Conservation (phyloP, 192 early-diverging fungal species). For the Backusella psychrophila region DNA sequence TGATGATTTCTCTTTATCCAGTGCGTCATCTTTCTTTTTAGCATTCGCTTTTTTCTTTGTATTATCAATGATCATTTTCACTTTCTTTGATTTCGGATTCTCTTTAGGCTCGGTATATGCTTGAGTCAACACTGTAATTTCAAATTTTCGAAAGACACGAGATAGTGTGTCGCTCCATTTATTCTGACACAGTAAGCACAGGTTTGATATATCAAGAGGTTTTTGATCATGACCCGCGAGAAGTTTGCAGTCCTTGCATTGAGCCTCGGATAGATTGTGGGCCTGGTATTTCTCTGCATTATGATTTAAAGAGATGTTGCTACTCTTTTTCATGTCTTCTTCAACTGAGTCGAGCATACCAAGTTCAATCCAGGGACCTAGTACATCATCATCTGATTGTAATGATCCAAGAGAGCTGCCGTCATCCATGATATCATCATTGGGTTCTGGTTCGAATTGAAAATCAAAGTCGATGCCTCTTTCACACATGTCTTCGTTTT, state of each 20-base stretch:
- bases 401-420: constrained; percentile 8
- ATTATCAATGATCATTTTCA: neutral
- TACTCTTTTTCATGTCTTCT: neutral
- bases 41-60: neutral
- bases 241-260: neutral
- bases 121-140: neutral
- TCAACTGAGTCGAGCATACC: neutral
- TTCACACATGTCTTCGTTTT: neutral
- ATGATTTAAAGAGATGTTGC: neutral
- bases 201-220: neutral
- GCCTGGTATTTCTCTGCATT: no score
- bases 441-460: neutral
- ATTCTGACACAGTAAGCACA: neutral
- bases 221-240: neutral
- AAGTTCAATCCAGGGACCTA: constrained; percentile 28
- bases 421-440: neutral
- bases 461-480: neutral
- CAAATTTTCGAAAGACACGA: neutral
- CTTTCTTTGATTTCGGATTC: neutral
- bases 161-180: neutral
- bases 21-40: neutral
- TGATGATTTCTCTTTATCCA: neutral
- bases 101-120: neutral
- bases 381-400: constrained; percentile 30
- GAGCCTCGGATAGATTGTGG: neutral